Evolutionary conservation across 306 rosid genomes (phyloP).

Genomic region (Casuarina cunninghamiana): DNA sequence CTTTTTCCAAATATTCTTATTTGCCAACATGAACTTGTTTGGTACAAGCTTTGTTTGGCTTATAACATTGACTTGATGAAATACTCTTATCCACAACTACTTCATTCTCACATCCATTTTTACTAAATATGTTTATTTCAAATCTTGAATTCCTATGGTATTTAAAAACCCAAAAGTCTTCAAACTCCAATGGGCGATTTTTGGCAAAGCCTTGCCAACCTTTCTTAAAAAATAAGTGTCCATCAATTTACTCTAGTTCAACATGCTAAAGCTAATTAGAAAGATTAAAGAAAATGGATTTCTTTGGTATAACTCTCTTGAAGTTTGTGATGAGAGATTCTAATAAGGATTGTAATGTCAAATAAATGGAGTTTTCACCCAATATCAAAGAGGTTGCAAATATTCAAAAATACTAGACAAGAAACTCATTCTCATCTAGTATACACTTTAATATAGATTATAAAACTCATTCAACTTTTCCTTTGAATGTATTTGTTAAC

Average conservation of each 20-base stretch:
- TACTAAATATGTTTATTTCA: slow-evolving; percentile 1
- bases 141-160: background rate
- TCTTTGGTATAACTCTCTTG: slow-evolving; percentile 12
- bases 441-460: too few species aligned
- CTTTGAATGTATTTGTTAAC: too few species aligned
- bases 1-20: background rate
- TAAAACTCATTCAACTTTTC: background rate
- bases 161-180: slow-evolving; percentile 26
- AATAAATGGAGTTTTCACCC: background rate
- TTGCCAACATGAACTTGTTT: background rate
- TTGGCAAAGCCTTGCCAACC: slow-evolving; percentile 28
- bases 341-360: slow-evolving; percentile 17
- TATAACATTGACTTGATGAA: slow-evolving; percentile 2
- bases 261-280: slow-evolving; percentile 26
- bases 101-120: slow-evolving; percentile 10
- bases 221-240: slow-evolving; percentile 18
- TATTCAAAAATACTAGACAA: background rate
- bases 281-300: slow-evolving; percentile 15
- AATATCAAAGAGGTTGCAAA: background rate
- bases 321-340: slow-evolving; percentile 24
- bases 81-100: background rate
- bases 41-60: background rate
- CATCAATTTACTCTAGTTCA: slow-evolving; percentile 17
- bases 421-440: too few species aligned
- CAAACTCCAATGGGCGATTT: slow-evolving; percentile 11